phyloP scores from a whole-genome alignment of 2,329 filamentous ascomycete genomes.

The Calonectria pteridis region DNA sequence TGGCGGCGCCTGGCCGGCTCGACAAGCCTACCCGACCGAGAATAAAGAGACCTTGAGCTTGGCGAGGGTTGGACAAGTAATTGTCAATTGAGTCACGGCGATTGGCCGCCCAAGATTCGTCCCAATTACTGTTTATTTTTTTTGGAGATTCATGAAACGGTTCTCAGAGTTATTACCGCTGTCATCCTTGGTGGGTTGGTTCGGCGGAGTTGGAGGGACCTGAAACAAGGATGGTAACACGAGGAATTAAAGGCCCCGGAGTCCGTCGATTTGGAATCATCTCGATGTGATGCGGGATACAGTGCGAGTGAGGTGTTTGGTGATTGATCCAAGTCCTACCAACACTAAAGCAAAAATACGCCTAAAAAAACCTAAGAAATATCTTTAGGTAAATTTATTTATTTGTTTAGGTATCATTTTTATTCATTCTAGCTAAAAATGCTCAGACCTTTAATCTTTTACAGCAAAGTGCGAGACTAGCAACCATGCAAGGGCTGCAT shows the following conservation, averaged over 20 bases:
- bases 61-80: background rate
- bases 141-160: background rate
- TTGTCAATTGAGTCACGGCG: background rate
- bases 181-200: background rate
- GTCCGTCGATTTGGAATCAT: background rate
- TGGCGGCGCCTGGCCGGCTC: background rate
- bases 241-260: background rate
- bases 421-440: too few species aligned
- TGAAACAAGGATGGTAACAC: background rate
- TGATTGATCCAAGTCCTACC: background rate
- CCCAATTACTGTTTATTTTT: background rate
- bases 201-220: background rate
- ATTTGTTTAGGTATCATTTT: too few species aligned
- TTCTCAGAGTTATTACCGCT: background rate
- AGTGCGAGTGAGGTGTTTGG: background rate
- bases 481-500: too few species aligned
- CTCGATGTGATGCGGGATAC: background rate
- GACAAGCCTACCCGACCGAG: background rate
- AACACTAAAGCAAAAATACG: too few species aligned
- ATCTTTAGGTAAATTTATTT: too few species aligned
- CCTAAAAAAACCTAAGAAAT: too few species aligned
- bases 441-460: too few species aligned
- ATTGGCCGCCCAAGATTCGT: background rate
- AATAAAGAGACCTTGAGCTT: background rate
- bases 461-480: too few species aligned